Base-by-base conservation (phyloP, 1,284 basidiomycete species). In the Austroboletus rostrupii region DNA sequence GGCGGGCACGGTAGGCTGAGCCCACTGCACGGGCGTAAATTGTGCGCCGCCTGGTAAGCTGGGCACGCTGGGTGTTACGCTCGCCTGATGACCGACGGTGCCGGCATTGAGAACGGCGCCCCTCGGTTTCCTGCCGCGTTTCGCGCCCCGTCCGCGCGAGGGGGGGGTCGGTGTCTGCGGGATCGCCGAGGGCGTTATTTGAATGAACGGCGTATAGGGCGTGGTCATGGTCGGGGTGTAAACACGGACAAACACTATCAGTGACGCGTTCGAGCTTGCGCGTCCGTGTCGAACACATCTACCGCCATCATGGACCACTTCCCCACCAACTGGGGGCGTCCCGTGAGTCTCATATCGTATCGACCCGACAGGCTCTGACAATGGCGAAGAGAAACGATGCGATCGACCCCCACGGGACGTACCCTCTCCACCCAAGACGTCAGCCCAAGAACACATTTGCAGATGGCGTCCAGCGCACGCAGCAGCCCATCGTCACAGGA, bases 401-500 rank as follows among this genome's bases (percentile, higher is more conserved):
- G 13, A 68, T 81, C 53, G 89, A 92, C 70, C 73, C 76, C 46
- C 88, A 87, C 69, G 81, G 77, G 52, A 88, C 90, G 10, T 85
- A 81, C 64, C 87, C 89, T 21, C 71, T 90, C 53, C 77, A 83
- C 62, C 76, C 80, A 58, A 73, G 82, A 52, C 78, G 64, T 28
- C 66, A 14, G 11, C 4, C 72, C 36, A 77, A 75, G 54, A 80
- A 86, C 66, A 65, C 74, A 2, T 89, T 87, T 56, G 66, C 77
- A 8, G 79, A 79, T 7, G 77, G 82, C 33, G 78, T 90, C 0
- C 84, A 92, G 62, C 83, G 68, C 53, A 93, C 90, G 36, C 89
- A 90, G 63, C 90, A 96, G 64, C 96, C 97, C 8, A 88, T 99
- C 56, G 93, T 98, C 14, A 99, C 96, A 0, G 97, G 96, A 59